Evolutionary conservation across 768 basidiomycete genomes (phyloP).

Genomic region (Kwoniella dendrophila): DNA sequence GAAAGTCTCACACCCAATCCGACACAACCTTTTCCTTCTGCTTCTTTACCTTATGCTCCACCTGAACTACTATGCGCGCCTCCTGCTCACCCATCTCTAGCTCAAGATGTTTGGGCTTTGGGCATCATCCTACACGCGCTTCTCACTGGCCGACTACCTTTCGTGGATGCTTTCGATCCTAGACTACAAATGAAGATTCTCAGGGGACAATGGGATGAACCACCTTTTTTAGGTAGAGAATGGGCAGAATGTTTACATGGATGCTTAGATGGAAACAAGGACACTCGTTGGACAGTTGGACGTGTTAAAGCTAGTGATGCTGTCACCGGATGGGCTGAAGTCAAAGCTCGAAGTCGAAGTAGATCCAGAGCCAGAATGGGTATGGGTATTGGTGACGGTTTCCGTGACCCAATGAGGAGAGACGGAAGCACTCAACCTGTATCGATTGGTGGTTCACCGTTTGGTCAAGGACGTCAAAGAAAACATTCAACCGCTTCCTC

Average conservation of each 20-base stretch:
- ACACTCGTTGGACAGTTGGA: constrained; percentile 74
- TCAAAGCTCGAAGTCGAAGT: constrained; percentile 42
- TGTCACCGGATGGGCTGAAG: constrained; percentile 48
- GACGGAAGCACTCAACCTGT: constrained; percentile 18
- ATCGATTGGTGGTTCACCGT: constrained; percentile 23
- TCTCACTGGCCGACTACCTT: constrained; percentile 81
- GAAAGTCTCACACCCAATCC: constrained; percentile 31
- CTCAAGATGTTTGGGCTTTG: constrained; percentile 94
- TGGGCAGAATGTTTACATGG: constrained; percentile 67
- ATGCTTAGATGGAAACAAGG: constrained; percentile 70
- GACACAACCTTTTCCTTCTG: constrained; percentile 66
- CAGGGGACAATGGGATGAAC: constrained; percentile 64
- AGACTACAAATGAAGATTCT: constrained; percentile 88
- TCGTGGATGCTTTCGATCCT: constrained; percentile 86
- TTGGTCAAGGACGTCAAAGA: constrained; percentile 1
- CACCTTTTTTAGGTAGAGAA: constrained; percentile 55
- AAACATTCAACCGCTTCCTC: constrained; percentile 11
- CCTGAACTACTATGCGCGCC: constrained; percentile 77
- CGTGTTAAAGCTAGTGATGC: constrained; percentile 69
- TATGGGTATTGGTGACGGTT: constrained; percentile 9
- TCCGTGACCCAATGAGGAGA: constrained; percentile 11
- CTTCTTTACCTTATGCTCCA: constrained; percentile 86
- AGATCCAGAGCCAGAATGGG: constrained; percentile 27
- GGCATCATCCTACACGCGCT: constrained; percentile 87
- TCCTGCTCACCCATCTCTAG: constrained; percentile 59